Evolutionary conservation across 805 yeast species (phyloP), one percentile per base, ranked within the genome.

Genomic region (Yarrowia sp.): DNA sequence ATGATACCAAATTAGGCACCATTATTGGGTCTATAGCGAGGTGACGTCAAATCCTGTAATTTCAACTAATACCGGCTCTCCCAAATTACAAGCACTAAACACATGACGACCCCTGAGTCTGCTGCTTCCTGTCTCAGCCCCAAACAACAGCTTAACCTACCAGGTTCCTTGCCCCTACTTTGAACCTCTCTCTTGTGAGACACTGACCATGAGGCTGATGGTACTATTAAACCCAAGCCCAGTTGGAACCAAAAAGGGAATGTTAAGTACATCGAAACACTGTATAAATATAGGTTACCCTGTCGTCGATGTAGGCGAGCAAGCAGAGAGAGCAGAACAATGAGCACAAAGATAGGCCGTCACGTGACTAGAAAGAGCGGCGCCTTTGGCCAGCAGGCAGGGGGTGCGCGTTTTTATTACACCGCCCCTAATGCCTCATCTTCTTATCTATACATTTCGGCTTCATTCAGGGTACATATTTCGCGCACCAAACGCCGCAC

Each of bases 401-500:
- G 30, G n/a, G 30, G 30, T 24, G 30, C 30, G 30, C 30, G 30
- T 24, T 24, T 24, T 24, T n/a, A n/a, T 24, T 24, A 7, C 30
- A 24, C 30, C 30, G 42, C 42, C 42, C 9, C 42, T 20, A 44
- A 44, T 44, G 20, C 34, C 52, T 24, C 52, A 44, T 24, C 34
- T 8, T 14, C 36, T 34, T 36, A 19, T 52, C 42, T 50, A 24
- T 20, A 20, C 49, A 44, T 44, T 44, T 13, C 19, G n/a, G 20
- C 30, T 14, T 14, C 20, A 33, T n/a, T 4, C 19, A n/a, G n/a
- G 14, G 20, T 52, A 36, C 56, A 34, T 50, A 24, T 52, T 34
- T 52, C 30, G 30, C 30, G 42, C 56, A 52, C 36, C 56, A 52
- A 52, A 52, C 56, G 30, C 56, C 56, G 56, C 55, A 34, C n/a